Conservation (phyloP, 164 flowering plant genomes). For the Annona squamosa region DNA sequence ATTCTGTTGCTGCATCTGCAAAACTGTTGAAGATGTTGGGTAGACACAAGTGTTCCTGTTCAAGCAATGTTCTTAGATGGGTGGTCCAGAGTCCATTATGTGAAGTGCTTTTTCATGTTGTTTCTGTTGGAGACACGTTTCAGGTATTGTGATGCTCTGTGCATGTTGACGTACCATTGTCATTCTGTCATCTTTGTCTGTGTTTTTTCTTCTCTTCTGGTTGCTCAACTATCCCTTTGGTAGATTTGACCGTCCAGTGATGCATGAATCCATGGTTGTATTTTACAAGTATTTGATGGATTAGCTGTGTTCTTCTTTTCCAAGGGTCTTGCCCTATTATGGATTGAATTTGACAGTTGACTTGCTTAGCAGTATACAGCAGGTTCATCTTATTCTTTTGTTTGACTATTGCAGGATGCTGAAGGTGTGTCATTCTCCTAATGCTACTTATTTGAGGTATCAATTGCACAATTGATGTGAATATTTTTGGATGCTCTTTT, state of each 20-base stretch:
- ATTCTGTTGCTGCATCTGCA: conserved; percentile 17
- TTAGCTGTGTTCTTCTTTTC: not conserved
- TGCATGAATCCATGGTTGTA: conserved; percentile 6
- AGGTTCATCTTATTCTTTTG: not conserved
- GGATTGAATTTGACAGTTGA: conserved; percentile 1
- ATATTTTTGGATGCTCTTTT: not conserved
- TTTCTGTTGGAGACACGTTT: conserved; percentile 24
- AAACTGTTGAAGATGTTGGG: conserved; percentile 22
- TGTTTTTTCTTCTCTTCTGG: conserved; percentile 3
- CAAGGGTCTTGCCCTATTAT: conserved; percentile 1
- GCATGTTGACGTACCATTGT: conserved; percentile 14
- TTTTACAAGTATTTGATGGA: not conserved
- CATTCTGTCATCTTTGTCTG: not conserved
- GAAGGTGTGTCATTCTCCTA: not conserved
- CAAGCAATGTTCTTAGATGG: conserved; percentile 22
- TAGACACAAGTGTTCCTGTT: conserved; percentile 21
- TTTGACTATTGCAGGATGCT: conserved; percentile 4
- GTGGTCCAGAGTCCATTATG: conserved; percentile 22
- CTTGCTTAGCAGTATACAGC: not conserved
- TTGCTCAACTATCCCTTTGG: not conserved
- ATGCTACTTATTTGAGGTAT: not conserved
- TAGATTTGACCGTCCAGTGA: conserved; percentile 5
- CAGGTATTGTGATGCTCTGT: conserved; percentile 24
- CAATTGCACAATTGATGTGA: not conserved
- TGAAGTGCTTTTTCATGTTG: conserved; percentile 32